Conservation (phyloP, 83 land plant genomes). For the Picea mariana region DNA sequence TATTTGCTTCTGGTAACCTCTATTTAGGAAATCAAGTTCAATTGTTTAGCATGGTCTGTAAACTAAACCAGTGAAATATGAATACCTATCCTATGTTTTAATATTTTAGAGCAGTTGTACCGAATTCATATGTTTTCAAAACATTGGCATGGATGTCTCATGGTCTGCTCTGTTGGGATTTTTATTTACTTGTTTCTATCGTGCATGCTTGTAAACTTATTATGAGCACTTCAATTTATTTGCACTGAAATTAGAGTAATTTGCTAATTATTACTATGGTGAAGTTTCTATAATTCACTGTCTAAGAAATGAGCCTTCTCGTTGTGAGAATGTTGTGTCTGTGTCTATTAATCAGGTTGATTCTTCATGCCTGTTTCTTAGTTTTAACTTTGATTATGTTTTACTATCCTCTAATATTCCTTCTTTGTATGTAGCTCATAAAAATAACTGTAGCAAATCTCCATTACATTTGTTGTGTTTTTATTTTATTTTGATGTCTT, state of each 20-base stretch:
- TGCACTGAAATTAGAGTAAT: too few relatives aligned
- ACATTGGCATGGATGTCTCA: neutral
- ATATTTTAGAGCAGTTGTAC: too few relatives aligned
- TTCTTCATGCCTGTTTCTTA: too few relatives aligned
- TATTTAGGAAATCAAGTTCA: neutral
- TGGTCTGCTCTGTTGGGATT: neutral
- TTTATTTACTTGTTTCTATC: neutral
- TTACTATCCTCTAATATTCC: neutral
- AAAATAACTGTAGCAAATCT: too few relatives aligned
- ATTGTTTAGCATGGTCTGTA: neutral
- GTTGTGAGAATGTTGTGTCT: neutral
- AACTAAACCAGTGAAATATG: neutral
- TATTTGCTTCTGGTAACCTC: neutral
- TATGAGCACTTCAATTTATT: too few relatives aligned
- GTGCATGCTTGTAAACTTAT: neutral
- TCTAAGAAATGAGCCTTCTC: too few relatives aligned
- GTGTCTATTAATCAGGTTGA: conserved; percentile 2
- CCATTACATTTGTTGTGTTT: neutral
- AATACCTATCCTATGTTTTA: too few relatives aligned
- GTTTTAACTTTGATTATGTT: neutral
- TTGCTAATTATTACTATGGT: too few relatives aligned
- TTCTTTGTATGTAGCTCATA: neutral
- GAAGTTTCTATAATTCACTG: too few relatives aligned
- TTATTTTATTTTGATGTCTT: neutral
- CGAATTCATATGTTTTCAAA: neutral